Base-by-base conservation (phyloP, 257 asterid species). In the Parsonsia alboflavescens region DNA sequence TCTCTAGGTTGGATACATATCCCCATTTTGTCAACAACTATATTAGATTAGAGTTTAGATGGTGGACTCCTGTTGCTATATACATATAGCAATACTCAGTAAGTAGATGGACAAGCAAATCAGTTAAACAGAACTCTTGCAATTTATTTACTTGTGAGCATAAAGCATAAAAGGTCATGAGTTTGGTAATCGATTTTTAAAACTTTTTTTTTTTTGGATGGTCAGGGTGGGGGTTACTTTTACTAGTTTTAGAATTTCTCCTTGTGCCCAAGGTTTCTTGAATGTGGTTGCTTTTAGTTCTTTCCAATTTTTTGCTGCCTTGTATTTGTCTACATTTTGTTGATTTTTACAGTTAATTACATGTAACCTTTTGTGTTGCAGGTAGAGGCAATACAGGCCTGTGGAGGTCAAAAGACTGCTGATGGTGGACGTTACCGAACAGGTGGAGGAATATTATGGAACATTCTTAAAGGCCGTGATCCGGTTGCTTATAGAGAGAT, bases 371-470 rank as follows among this genome's bases (percentile, higher is more conserved):
- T 19, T 65, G 77, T 62, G 54, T 21, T 86, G 79, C 83, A 92
- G 99, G 98, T 95, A 72, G 96, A 92, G 73, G 99, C 97, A 65
- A 89, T 95, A 82, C 98, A 86, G 86, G 86, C 89, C 65, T 92
- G 96, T 86, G 99, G 98, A 42, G 98, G 99, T 46, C 97, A 95
- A 84, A 90, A 88, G 85, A 90, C 96, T 46, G 79, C 83, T 17
- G 96, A 88, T 83, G 96, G 97, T 28, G 78, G 76, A 75, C 96
- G 96, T 36, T 83, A 57, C 46, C 91, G 97, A 49, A 83, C 30
- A 57, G 97, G 97, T 65, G 96, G 99, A 72, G 98, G 99, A 65
- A 84, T 92, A 84, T 80, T 92, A 59, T 95, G 96, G 99, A 90
- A 86, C 82, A 84, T 95, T 76, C 85, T 92, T 83, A 95, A 90